These are phyloP conservation scores for Pythium coloratum DNA, from an alignment of 352 stramenopile species.

Conservation along the genomic window DNA sequence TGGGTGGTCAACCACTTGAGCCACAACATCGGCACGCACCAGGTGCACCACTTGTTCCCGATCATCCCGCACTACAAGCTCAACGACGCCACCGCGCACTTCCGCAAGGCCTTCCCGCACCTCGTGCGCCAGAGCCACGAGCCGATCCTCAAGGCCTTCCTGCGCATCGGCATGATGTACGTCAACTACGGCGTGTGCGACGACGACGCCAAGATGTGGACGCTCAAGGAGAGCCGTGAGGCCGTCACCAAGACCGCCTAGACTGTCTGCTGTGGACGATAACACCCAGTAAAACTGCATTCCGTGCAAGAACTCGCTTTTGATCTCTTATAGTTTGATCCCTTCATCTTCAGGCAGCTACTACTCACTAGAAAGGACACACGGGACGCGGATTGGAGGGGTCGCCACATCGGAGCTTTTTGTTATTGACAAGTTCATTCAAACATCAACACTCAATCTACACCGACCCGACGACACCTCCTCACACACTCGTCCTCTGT, in stretches of 20 bases:
- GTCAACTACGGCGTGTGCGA: constrained; percentile 72
- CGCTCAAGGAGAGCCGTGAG: constrained; percentile 51
- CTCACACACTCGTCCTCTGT: constrained; percentile 3
- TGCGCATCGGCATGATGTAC: constrained; percentile 60
- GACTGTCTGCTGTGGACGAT: constrained; percentile 1
- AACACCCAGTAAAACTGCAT: neutral
- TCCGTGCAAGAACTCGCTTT: neutral
- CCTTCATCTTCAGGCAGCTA: neutral
- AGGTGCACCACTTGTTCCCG: constrained; percentile 85
- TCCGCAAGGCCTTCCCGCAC: constrained; percentile 68
- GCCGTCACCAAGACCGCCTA: constrained; percentile 28
- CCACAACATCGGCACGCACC: constrained; percentile 88
- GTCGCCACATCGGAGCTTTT: neutral
- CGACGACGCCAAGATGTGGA: constrained; percentile 62
- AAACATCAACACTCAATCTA: constrained; percentile 14
- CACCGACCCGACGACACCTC: constrained; percentile 5
- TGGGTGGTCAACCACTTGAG: constrained; percentile 79
- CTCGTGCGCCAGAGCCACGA: constrained; percentile 69
- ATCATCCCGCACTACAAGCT: constrained; percentile 89
- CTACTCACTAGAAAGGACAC: neutral
- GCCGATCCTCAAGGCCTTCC: constrained; percentile 69
- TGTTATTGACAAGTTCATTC: constrained; percentile 27
- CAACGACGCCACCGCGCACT: constrained; percentile 55
- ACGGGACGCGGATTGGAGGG: neutral
- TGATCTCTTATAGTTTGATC: neutral